Percentiles rank a stretch among this genome's conserved stretches.
Evolutionary conservation across 352 stramenopile species (phyloP).

Genomic region (Globisporangium nodosum): DNA sequence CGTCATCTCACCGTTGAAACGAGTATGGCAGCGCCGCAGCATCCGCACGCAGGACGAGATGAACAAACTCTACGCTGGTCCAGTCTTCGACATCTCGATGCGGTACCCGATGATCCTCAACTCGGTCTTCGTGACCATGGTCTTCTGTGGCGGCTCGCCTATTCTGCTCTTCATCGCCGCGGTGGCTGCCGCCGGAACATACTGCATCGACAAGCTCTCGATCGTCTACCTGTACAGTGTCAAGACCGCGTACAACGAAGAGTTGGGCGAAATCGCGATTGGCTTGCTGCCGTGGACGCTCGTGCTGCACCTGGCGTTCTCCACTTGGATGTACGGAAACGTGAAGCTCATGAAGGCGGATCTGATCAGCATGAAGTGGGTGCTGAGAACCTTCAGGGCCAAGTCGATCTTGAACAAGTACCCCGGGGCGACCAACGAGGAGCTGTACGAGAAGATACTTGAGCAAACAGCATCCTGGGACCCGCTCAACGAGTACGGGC

Average conservation of each 20-base stretch:
- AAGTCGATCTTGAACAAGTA: conserved; percentile 6
- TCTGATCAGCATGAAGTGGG: conserved; percentile 34
- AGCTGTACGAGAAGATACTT: conserved; percentile 41
- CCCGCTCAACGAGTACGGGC: conserved; percentile 35
- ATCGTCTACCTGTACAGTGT: conserved; percentile 75
- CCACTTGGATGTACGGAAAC: conserved; percentile 85
- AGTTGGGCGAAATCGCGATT: conserved; percentile 54
- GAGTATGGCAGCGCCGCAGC: conserved; percentile 32
- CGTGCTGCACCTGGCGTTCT: conserved; percentile 64
- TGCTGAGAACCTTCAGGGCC: conserved; percentile 34
- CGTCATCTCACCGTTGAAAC: conserved; percentile 42
- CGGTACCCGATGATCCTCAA: conserved; percentile 84
- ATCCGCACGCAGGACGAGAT: conserved; percentile 72
- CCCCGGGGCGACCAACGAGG: conserved; percentile 18
- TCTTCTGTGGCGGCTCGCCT: conserved; percentile 76
- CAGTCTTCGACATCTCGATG: conserved; percentile 67
- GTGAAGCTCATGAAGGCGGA: conserved; percentile 50
- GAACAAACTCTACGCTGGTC: conserved; percentile 71
- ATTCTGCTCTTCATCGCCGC: conserved; percentile 75
- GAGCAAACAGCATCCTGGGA: conserved; percentile 33
- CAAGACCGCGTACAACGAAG: conserved; percentile 77
- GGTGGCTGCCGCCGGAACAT: conserved; percentile 51
- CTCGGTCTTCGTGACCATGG: conserved; percentile 78
- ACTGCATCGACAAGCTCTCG: conserved; percentile 80
- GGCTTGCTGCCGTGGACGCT: conserved; percentile 63